Evolutionary conservation across 78 protist species (phyloP).

Genomic region (Dictyostelium capitatum): DNA sequence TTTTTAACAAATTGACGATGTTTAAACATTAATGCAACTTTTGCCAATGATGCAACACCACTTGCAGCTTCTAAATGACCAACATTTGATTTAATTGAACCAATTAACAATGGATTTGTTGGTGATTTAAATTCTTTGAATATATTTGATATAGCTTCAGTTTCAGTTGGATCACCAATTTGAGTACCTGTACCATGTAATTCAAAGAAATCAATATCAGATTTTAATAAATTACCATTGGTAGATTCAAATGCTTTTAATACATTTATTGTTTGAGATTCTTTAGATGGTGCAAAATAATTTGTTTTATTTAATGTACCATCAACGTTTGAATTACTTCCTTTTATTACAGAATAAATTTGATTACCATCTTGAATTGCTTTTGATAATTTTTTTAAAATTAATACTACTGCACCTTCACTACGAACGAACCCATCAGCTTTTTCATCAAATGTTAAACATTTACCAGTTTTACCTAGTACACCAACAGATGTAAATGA

Average conservation of each 20-base stretch:
- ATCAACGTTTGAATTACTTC: slow-evolving; percentile 11
- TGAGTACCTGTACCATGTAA: slow-evolving; percentile 80
- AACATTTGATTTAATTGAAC: slow-evolving; percentile 83
- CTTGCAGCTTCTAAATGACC: slow-evolving; percentile 86
- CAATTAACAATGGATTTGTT: slow-evolving; percentile 15
- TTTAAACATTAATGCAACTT: too few species aligned
- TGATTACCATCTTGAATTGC: not conserved
- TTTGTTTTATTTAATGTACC: not conserved
- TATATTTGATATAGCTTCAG: slow-evolving; percentile 17
- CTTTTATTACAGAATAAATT: not conserved
- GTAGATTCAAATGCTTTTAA: not conserved
- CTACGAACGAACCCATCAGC: not conserved
- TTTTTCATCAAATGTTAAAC: not conserved
- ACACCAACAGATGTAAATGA: not conserved
- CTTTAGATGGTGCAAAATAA: not conserved
- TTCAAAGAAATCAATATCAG: slow-evolving; percentile 52
- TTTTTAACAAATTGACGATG: too few species aligned
- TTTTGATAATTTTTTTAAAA: not conserved
- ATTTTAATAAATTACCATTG: not conserved
- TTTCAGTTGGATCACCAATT: slow-evolving; percentile 81
- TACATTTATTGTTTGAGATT: not conserved
- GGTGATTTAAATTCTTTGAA: not conserved
- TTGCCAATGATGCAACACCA: too few species aligned
- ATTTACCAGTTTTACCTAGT: not conserved
- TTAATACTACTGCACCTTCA: not conserved